Evolutionary conservation across 148 eudicot genomes (phyloP), one percentile per base, ranked within the genome.

Genomic region (Tetragonia tetragonoides): DNA sequence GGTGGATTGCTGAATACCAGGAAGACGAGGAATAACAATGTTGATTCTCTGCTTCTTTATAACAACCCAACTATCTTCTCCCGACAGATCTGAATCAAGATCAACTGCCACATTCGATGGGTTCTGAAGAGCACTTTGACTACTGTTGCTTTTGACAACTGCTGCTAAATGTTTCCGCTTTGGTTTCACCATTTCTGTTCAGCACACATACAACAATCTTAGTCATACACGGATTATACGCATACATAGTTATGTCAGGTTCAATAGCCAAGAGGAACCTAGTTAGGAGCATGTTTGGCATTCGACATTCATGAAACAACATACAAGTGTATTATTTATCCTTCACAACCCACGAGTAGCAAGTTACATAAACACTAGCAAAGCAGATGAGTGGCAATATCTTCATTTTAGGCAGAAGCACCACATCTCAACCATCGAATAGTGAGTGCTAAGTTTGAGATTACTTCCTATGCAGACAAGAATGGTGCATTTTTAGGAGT

Each of bases 21-120:
- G 86, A 77, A 85, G 70, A 38, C 89, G 85, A 61, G 97, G 99
- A 80, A 95, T 85, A 67, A 84, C 59, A 74, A 92, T 90, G 67
- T 84, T 86, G 72, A 95, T 81, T 76, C 53, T 91, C 83, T 93
- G 99, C 77, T 87, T 90, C 90, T 93, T 95, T 37, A 95, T 94
- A 23, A 91, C 42, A 51, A 89, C 84, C 99, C 99, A 95, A 57
- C 82, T 81, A 83, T 88, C 89, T 70, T 92, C 91, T 49, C 44
- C 87, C 23, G 49, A 63, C 53, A 62, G 41, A 73, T 87, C 89
- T 0, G 72, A 54, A 68, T 78, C 74, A 46, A 34, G 56, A 74
- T 82, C 78, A 68, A 34, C 69, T 23, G 59, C 84, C 39, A 68
- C 71, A 72, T 78, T 68, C 7, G 68, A 73, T 38, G 75, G 41